Percentiles rank a stretch among this genome's conserved stretches.
These are phyloP conservation scores for Vitis hybrid DNA, from an alignment of 177 flowering plant species.

Conservation along the genomic window DNA sequence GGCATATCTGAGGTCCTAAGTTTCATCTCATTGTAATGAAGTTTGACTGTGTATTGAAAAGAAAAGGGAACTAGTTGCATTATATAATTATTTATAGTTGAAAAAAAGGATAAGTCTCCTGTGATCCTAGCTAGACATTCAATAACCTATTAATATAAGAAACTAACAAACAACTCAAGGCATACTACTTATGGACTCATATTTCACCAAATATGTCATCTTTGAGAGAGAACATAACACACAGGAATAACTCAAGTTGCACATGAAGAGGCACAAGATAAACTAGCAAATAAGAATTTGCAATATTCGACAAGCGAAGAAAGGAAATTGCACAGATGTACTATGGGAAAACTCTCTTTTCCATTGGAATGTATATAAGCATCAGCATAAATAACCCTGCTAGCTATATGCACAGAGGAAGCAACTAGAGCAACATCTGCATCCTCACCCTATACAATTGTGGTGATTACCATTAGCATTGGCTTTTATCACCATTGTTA, in stretches of 20 bases:
- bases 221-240: not conserved
- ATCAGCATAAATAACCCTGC: not conserved
- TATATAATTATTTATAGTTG: too few species aligned
- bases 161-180: not conserved
- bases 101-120: too few species aligned
- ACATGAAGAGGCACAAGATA: not conserved
- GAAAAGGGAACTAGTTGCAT: too few species aligned
- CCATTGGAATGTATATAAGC: not conserved
- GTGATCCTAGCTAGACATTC: too few species aligned
- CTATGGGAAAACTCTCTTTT: not conserved
- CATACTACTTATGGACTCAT: not conserved
- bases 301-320: not conserved
- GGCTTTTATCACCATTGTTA: not conserved
- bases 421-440: not conserved
- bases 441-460: slow-evolving; percentile 2
- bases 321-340: not conserved
- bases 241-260: not conserved
- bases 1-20: too few species aligned
- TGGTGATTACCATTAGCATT: not conserved
- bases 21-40: too few species aligned
- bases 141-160: too few species aligned
- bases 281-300: not conserved
- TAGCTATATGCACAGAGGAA: not conserved
- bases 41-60: too few species aligned
- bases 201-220: not conserved